phyloP scores from a whole-genome alignment of 768 basidiomycete genomes.

The Leccinum imitatum region DNA sequence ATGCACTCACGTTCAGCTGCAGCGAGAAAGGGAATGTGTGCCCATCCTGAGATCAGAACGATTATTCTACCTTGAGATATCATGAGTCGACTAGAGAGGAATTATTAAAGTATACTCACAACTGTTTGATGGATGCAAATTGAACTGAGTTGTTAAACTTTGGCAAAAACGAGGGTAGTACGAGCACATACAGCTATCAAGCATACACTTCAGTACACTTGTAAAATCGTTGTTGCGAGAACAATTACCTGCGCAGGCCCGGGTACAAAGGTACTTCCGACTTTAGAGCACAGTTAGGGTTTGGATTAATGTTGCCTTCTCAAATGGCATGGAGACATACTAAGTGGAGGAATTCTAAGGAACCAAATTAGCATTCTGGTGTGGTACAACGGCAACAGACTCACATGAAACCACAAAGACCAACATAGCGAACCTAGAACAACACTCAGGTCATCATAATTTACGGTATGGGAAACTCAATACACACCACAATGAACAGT shows the following conservation, averaged over 20 bases:
- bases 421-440: conserved; percentile 11
- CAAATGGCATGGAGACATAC: conserved; percentile 2
- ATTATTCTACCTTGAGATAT: conserved; percentile 2
- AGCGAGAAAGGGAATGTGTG: conserved; percentile 1
- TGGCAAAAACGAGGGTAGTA: not conserved
- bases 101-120: not conserved
- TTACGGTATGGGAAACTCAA: no score
- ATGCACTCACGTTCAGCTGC: conserved; percentile 10
- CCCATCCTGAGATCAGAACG: not conserved
- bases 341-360: not conserved
- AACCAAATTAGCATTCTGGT: not conserved
- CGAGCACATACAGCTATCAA: conserved; percentile 7
- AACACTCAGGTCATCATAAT: not conserved
- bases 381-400: not conserved
- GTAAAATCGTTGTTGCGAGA: not conserved
- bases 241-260: conserved; percentile 5
- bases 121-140: not conserved
- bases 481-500: conserved; percentile 10
- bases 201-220: not conserved
- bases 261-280: conserved; percentile 5
- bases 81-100: not conserved
- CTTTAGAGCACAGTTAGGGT: not conserved
- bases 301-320: not conserved
- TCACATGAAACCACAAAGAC: conserved; percentile 2
- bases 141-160: not conserved